Base-by-base conservation (phyloP, 805 yeast genomes). In the Starmerella vitae region DNA sequence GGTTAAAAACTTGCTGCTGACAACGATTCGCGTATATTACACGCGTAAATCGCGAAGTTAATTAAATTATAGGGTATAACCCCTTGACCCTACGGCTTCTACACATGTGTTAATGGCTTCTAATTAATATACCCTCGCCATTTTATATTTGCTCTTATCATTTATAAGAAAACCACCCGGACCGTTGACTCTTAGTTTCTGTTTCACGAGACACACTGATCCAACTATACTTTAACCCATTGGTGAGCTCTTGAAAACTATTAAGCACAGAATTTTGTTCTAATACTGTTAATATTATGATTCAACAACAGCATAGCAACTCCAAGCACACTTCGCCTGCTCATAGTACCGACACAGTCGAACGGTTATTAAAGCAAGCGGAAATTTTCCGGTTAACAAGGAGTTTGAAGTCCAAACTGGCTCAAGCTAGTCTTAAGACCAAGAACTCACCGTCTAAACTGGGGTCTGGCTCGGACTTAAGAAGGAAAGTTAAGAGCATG, bases 351-450 rank as follows among this genome's bases (percentile, higher is more conserved):
- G 51, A 42, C 13, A 55, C 61, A 1, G 60, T 51, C 8, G 58
- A 61, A 38, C 60, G 61, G 31, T 63, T 64, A 17, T 55, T 64
- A 29, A 55, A 60, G 20, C 55, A 68, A 27, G 68, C 68, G 1
- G 64, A 63, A 43, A 60, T 64, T 36, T 57, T 66, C 20, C 47
- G 66, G 21, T 52, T 65, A 33, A 59, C 69, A 12, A 52, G 65
- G 26, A 60, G 58, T 42, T 56, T 64, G 38, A 65, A 65, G 43
- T 58, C 61, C 30, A 49, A 68, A 29, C 57, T 64, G 13, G 65
- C 64, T 18, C 48, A 60, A 35, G 69, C 69, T 6, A 52, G 62
- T 20, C 56, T 54, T 56, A 64, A 64, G 48, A 53, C 68, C 34
- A 56, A 56, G 37, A 53, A 35, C 21, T 30, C 41, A 15, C 36